Conservation (phyloP, 148 eudicot species). For the Pharnaceum exiguum region DNA sequence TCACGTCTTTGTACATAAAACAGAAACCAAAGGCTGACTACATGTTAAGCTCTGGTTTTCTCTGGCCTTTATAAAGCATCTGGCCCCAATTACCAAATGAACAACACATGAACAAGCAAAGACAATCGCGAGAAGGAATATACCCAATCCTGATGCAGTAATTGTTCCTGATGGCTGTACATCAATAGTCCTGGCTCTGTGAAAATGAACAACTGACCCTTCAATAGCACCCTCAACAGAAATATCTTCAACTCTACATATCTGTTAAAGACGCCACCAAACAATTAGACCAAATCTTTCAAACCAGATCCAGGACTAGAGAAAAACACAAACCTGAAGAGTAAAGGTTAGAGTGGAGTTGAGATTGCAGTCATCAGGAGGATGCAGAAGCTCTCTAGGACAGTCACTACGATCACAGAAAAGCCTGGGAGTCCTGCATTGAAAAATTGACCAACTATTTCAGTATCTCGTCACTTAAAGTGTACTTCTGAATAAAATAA, state of each 20-base stretch:
- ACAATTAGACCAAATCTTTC: background rate
- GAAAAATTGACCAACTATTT: conserved; percentile 9
- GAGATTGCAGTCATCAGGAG: conserved; percentile 98
- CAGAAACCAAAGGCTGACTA: no score
- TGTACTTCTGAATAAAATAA: background rate
- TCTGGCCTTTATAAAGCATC: background rate
- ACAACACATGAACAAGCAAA: background rate
- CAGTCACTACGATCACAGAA: conserved; percentile 73
- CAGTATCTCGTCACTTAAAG: background rate
- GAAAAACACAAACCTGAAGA: conserved; percentile 59
- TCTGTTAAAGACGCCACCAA: conserved; percentile 33
- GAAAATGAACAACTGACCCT: conserved; percentile 96
- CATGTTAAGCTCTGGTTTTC: no score
- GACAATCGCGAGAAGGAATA: background rate
- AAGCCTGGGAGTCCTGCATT: conserved; percentile 67
- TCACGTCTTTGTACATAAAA: no score
- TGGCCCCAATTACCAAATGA: background rate
- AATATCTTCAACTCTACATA: conserved; percentile 95
- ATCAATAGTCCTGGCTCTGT: conserved; percentile 71
- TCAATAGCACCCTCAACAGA: conserved; percentile 72
- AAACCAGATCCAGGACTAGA: background rate
- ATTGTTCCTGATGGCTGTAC: conserved; percentile 65
- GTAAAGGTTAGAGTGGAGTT: conserved; percentile 86
- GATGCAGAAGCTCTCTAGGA: conserved; percentile 80
- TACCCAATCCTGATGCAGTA: conserved; percentile 89